Base-by-base conservation (phyloP, 345 rosid species). In the Populus simonii region DNA sequence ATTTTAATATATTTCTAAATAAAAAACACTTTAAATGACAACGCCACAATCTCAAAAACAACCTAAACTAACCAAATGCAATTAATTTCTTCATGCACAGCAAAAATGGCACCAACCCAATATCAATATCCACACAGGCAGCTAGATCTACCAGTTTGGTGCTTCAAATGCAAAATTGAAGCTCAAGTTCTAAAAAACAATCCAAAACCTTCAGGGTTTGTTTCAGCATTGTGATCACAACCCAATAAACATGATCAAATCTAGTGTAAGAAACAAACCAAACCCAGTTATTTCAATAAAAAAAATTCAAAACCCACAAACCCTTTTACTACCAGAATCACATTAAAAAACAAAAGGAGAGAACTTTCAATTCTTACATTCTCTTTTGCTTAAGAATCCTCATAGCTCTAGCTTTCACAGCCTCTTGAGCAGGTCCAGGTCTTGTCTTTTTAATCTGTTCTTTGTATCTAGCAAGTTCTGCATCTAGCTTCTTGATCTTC, bases 341-440 rank as follows among this genome's bases (percentile, higher is more conserved):
- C 49, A 66, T 20, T 7, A 33, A 66, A 33, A 67, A 23, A 23
- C 45, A 10, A 22, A 55, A 51, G 61, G 41, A 17, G 3, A 16
- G 3, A 4, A 20, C 23, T 18, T n/a, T 39, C n/a, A 11, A 35
- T 20, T 51, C 86, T 74, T 57, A 96, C 99, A 90, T 93, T 82
- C 91, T 90, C 84, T 96, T 96, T 83, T 93, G 98, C 84, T 96
- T 93, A 51, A 96, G 90, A 87, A 92, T 90, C 76, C 96, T 82
- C 96, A 89, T 79, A 62, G 99, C 99, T 15, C 98, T 88, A 76
- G 98, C 87, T 87, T 95, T 95, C 55, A 92, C 22, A 66, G 96
- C 99, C 79, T 94, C 97, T 59, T 90, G 98, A 78, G 97, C 93
- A 63, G 95, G 94, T 78, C 98, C 98, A 12, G 99, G 99, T 55